phyloP scores from a whole-genome alignment of 495 filamentous ascomycete species.

The Cladorrhinum samala region DNA sequence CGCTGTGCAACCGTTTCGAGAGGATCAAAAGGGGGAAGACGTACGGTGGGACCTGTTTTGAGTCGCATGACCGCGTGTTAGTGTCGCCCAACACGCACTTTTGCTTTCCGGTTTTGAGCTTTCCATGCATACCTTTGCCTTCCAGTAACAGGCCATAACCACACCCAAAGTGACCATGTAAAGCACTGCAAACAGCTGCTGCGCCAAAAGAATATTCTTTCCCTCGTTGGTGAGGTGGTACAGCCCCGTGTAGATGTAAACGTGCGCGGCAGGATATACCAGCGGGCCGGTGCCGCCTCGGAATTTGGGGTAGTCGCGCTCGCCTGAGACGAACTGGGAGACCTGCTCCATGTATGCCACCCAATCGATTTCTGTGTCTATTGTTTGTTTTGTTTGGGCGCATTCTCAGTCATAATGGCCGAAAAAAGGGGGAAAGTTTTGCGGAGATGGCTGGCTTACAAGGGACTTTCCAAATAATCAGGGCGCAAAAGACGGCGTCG shows the following conservation, averaged over 20 bases:
- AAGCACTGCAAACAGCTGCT: constrained; percentile 69
- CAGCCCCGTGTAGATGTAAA: constrained; percentile 80
- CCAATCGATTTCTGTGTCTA: constrained; percentile 99
- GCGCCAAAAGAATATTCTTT: constrained; percentile 67
- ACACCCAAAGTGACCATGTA: constrained; percentile 69
- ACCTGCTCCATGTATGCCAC: constrained; percentile 93
- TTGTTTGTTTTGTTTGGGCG: too few species aligned
- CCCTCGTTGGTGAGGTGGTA: constrained; percentile 74
- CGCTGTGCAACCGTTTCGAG: constrained; percentile 88
- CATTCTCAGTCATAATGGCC: too few species aligned
- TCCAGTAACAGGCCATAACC: constrained; percentile 76
- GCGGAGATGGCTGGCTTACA: too few species aligned
- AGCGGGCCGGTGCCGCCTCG: constrained; percentile 86
- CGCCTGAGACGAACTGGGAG: constrained; percentile 67
- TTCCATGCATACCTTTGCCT: constrained; percentile 50
- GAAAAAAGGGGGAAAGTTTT: too few species aligned
- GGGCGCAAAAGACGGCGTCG: constrained; percentile 65
- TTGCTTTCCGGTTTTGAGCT: too few species aligned
- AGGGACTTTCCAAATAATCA: constrained; percentile 78
- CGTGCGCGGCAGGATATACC: constrained; percentile 89
- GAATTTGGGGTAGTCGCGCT: constrained; percentile 81
- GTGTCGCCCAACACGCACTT: background rate
- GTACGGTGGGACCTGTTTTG: constrained; percentile 69
- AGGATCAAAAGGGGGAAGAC: constrained; percentile 80
- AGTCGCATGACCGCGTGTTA: constrained; percentile 6